These are phyloP conservation scores for Colletotrichum gigasporum DNA, from an alignment of 2,329 filamentous ascomycete genomes.

Conservation along the genomic window DNA sequence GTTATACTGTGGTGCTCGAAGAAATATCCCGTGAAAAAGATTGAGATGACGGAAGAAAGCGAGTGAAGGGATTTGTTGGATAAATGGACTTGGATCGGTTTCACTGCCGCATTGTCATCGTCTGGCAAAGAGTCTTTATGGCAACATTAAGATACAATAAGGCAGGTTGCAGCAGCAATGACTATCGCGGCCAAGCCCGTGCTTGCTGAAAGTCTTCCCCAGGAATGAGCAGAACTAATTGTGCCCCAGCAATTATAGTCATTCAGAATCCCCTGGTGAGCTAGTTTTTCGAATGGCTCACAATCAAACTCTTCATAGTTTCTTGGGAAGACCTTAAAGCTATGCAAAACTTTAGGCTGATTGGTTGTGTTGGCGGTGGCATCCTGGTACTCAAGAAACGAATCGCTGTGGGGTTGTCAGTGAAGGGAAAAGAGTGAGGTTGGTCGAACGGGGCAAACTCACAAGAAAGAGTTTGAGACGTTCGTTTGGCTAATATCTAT, in stretches of 20 bases:
- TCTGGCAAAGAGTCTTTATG: no score
- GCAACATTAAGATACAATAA: no score
- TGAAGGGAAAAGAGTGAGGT: background rate
- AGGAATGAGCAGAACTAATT: background rate
- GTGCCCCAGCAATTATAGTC: background rate
- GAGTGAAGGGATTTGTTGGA: no score
- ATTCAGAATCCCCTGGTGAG: background rate
- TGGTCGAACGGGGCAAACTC: background rate
- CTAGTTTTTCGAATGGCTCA: background rate
- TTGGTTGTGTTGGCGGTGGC: background rate
- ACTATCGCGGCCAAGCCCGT: background rate
- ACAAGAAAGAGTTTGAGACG: background rate
- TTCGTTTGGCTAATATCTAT: background rate
- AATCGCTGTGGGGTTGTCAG: background rate
- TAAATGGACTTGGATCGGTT: no score
- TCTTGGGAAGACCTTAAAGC: background rate
- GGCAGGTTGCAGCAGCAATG: no score
- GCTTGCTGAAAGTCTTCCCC: background rate
- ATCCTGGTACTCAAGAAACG: background rate
- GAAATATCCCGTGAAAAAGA: background rate
- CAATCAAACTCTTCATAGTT: background rate
- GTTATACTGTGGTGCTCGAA: slow-evolving; percentile 10
- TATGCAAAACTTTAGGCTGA: background rate
- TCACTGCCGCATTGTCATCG: no score
- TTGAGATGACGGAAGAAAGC: background rate